Conservation (phyloP, 495 filamentous ascomycete genomes). For the Aspergillus panamensis region DNA sequence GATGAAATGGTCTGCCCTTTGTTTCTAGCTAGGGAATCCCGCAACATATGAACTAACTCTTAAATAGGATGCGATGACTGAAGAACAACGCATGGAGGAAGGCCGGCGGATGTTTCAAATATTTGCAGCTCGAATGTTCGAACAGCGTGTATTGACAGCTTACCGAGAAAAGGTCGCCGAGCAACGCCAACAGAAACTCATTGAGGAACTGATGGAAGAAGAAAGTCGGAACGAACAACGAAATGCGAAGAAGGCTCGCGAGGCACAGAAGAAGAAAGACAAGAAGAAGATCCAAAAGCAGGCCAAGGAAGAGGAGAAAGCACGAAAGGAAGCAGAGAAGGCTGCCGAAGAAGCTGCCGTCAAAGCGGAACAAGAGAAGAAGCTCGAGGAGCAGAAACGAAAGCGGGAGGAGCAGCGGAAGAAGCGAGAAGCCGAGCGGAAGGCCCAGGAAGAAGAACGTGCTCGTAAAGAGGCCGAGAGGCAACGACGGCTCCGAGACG, state of each 20-base stretch:
- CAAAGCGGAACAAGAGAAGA: constrained; percentile 72
- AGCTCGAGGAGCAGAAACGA: constrained; percentile 69
- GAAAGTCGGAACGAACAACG: constrained; percentile 66
- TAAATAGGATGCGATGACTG: constrained; percentile 85
- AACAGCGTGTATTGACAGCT: constrained; percentile 93
- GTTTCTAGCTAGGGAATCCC: constrained; percentile 9
- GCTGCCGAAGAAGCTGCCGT: constrained; percentile 82
- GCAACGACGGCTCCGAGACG: constrained; percentile 72
- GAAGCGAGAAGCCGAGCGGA: constrained; percentile 89
- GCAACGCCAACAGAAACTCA: constrained; percentile 85
- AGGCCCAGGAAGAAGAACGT: constrained; percentile 83
- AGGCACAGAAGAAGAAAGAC: constrained; percentile 89
- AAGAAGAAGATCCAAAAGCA: constrained; percentile 81
- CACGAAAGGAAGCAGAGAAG: constrained; percentile 80
- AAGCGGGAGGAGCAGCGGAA: constrained; percentile 87
- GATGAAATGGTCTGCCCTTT: constrained; percentile 66
- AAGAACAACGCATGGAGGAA: constrained; percentile 98
- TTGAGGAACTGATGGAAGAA: constrained; percentile 90
- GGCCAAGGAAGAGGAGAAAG: constrained; percentile 84
- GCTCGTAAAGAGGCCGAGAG: constrained; percentile 75
- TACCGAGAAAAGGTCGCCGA: constrained; percentile 94
- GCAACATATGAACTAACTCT: constrained; percentile 27
- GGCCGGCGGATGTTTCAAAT: constrained; percentile 99
- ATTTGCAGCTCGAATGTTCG: constrained; percentile 98
- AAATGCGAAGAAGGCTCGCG: constrained; percentile 89